Evolutionary conservation across 441 rosid species (phyloP).

Genomic region (Populus hybrid): DNA sequence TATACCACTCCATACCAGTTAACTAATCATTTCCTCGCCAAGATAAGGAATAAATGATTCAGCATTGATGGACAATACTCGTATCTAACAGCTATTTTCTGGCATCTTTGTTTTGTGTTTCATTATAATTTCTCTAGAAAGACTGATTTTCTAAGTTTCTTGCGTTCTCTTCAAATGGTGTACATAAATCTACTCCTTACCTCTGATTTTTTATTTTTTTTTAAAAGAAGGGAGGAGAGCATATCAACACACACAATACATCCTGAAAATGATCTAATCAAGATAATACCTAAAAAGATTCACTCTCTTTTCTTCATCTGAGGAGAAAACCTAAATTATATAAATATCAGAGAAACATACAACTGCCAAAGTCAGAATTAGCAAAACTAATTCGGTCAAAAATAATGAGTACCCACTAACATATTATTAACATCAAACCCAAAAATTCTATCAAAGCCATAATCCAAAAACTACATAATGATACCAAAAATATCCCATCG

Average conservation of each 20-base stretch:
- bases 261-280: neutral
- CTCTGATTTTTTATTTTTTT: neutral
- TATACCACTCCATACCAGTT: neutral
- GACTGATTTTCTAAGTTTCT: neutral
- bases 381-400: neutral
- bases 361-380: neutral
- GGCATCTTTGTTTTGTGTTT: neutral
- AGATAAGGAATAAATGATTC: neutral
- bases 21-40: neutral
- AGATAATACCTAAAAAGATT: neutral
- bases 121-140: neutral
- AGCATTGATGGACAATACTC: neutral
- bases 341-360: neutral
- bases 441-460: neutral
- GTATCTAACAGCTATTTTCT: neutral
- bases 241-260: neutral
- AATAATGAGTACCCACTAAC: neutral
- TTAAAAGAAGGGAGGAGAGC: neutral
- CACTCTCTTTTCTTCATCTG: neutral
- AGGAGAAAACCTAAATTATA: neutral
- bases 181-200: neutral
- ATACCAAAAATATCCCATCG: neutral
- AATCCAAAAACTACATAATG: neutral
- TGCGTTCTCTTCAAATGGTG: no score
- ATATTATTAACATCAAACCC: neutral